These are phyloP conservation scores for Colletotrichum ledebouriae DNA, from an alignment of 2,329 filamentous ascomycete species.

Conservation along the genomic window DNA sequence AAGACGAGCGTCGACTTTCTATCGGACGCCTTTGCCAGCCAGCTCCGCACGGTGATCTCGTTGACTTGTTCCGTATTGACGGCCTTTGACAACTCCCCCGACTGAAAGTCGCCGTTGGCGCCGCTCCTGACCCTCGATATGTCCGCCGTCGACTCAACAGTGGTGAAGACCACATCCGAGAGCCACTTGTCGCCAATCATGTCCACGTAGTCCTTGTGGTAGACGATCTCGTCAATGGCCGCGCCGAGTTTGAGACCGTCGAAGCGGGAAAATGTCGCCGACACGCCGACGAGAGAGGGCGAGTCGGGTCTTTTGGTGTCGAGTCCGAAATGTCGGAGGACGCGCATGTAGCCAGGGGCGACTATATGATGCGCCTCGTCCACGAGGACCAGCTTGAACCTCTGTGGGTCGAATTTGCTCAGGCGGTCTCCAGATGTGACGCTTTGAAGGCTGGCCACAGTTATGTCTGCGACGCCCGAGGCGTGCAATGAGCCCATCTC, in stretches of 20 bases:
- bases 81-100: conserved; percentile 80
- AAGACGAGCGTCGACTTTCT: conserved; percentile 92
- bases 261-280: conserved; percentile 82
- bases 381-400: conserved; percentile 91
- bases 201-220: conserved; percentile 81
- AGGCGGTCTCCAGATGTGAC: conserved; percentile 83
- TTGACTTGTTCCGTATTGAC: conserved; percentile 89
- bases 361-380: conserved; percentile 99
- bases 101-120: conserved; percentile 82
- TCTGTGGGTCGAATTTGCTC: conserved; percentile 81
- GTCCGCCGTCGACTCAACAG: conserved; percentile 86
- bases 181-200: conserved; percentile 92
- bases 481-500: conserved; percentile 89
- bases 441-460: conserved; percentile 90
- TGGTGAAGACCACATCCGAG: conserved; percentile 92
- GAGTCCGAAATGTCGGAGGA: conserved; percentile 84
- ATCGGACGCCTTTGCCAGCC: conserved; percentile 80
- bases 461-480: conserved; percentile 88
- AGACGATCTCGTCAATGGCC: conserved; percentile 95
- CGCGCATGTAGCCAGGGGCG: conserved; percentile 80
- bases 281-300: conserved; percentile 87
- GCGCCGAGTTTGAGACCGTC: conserved; percentile 86
- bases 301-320: conserved; percentile 52
- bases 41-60: conserved; percentile 86
- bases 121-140: conserved; percentile 77